These are phyloP conservation scores for Fusarium denticulatum DNA, from an alignment of 2,329 filamentous ascomycete genomes.

Conservation along the genomic window DNA sequence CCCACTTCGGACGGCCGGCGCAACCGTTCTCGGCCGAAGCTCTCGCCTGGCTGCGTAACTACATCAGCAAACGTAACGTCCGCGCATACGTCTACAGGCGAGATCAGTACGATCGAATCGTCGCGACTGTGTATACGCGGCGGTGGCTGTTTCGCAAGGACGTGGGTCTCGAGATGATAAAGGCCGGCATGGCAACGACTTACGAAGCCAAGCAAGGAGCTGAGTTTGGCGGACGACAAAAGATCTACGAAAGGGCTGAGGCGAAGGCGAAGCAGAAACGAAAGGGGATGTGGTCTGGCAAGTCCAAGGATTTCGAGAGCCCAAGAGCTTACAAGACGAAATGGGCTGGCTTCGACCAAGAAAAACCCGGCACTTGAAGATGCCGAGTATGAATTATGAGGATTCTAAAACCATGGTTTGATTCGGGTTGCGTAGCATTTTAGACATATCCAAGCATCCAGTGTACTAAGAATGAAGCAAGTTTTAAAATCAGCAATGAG, in stretches of 20 bases:
- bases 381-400: constrained; percentile 4
- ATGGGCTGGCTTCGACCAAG: constrained; percentile 42
- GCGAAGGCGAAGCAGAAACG: constrained; percentile 71
- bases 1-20: constrained; percentile 89
- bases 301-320: constrained; percentile 75
- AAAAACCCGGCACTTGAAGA: constrained; percentile 31
- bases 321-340: constrained; percentile 85
- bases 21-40: constrained; percentile 89
- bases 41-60: constrained; percentile 78
- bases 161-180: constrained; percentile 90
- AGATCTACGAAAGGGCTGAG: constrained; percentile 73
- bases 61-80: constrained; percentile 77
- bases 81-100: constrained; percentile 83
- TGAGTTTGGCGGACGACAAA: constrained; percentile 82
- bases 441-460: neutral
- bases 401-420: neutral
- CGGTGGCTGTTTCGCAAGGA: constrained; percentile 76
- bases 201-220: constrained; percentile 92
- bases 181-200: constrained; percentile 83
- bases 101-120: constrained; percentile 92
- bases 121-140: constrained; percentile 84
- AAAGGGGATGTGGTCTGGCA: constrained; percentile 79
- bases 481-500: neutral
- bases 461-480: neutral
- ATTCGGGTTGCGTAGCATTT: constrained; percentile 12